phyloP scores from a whole-genome alignment of 352 stramenopile genomes.

The Aphanomyces cochlioides region DNA sequence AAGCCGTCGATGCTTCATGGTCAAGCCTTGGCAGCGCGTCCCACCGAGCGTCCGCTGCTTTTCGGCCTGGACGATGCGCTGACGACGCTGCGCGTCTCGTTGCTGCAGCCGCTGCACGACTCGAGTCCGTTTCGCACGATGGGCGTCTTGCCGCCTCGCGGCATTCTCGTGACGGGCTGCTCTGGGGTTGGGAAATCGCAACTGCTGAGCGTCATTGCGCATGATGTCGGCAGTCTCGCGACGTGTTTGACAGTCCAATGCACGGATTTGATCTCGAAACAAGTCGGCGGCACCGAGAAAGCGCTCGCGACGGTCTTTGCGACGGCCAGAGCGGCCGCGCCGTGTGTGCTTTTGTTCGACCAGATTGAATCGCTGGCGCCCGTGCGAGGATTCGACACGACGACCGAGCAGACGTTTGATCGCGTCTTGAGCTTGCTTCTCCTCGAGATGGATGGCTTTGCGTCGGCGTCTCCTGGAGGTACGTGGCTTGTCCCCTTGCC shows the following conservation, averaged over 20 bases:
- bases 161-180: conserved; percentile 98
- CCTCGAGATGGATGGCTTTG: conserved; percentile 89
- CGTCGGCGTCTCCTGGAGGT: conserved; percentile 40
- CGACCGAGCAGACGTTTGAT: conserved; percentile 90
- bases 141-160: conserved; percentile 93
- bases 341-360: conserved; percentile 90
- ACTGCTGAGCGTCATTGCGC: conserved; percentile 68
- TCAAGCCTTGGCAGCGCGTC: conserved; percentile 39
- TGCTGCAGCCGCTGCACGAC: conserved; percentile 97
- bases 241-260: conserved; percentile 87
- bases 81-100: conserved; percentile 91
- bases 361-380: conserved; percentile 89
- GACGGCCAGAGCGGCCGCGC: conserved; percentile 76
- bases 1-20: conserved; percentile 95
- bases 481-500: conserved; percentile 29
- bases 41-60: conserved; percentile 69
- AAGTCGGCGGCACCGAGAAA: conserved; percentile 88
- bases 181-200: conserved; percentile 98
- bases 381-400: conserved; percentile 85
- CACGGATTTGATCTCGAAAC: conserved; percentile 81
- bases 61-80: conserved; percentile 97
- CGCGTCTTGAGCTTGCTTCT: conserved; percentile 87
- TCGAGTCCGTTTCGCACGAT: conserved; percentile 95
- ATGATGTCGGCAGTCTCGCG: conserved; percentile 59
- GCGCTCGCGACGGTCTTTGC: conserved; percentile 82